Conservation (phyloP, 2,329 filamentous ascomycete species). For the Cladophialophora bantiana region DNA sequence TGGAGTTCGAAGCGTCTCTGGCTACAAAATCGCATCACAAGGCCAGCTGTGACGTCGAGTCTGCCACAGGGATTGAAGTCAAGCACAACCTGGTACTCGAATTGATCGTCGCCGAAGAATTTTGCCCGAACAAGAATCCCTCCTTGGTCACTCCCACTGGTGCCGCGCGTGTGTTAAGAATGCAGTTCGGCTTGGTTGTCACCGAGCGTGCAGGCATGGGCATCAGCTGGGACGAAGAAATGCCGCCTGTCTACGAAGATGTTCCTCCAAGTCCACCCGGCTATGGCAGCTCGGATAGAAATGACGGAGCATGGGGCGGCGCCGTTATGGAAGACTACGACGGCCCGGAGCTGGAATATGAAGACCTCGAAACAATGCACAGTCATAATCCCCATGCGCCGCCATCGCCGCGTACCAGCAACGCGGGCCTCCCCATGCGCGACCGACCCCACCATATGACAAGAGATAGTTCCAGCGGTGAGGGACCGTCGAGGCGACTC, state of each 20-base stretch:
- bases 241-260: constrained; percentile 91
- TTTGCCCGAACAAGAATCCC: constrained; percentile 71
- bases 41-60: constrained; percentile 79
- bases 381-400: constrained; percentile 44
- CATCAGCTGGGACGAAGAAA: constrained; percentile 96
- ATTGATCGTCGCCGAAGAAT: constrained; percentile 93
- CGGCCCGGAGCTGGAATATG: constrained; percentile 57
- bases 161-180: constrained; percentile 86
- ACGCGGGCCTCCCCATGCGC: constrained; percentile 28
- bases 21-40: constrained; percentile 61
- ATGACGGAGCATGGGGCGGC: constrained; percentile 46
- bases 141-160: constrained; percentile 84
- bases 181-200: constrained; percentile 84
- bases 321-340: constrained; percentile 56
- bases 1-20: constrained; percentile 75
- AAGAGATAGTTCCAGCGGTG: constrained; percentile 18
- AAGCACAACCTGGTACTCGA: constrained; percentile 88
- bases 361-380: constrained; percentile 56
- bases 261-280: constrained; percentile 84
- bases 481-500: constrained; percentile 22
- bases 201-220: constrained; percentile 86
- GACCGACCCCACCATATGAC: constrained; percentile 1
- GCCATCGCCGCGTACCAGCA: constrained; percentile 28
- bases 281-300: constrained; percentile 59
- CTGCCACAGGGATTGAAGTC: constrained; percentile 76